Conservation (phyloP, 1,284 basidiomycete species). For the Pulveroboletus sp. region DNA sequence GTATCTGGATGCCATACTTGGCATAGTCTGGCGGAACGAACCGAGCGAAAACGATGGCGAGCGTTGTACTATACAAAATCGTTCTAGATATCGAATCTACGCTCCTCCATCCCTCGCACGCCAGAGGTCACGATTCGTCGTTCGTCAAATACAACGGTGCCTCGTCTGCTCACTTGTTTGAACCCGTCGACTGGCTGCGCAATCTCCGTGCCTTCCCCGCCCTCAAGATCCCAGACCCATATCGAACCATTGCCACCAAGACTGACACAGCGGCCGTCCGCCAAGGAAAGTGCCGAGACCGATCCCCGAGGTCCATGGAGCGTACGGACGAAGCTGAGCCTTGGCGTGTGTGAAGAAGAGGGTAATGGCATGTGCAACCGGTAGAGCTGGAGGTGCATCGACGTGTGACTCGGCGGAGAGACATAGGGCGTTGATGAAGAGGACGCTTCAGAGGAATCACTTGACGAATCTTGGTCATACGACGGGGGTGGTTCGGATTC, state of each 20-base stretch:
- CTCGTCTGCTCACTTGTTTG: conserved; percentile 31
- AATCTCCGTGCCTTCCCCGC: conserved; percentile 62
- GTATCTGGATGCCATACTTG: conserved; percentile 6
- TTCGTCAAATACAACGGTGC: conserved; percentile 71
- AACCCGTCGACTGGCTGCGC: conserved; percentile 30
- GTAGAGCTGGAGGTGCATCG: conserved; percentile 67
- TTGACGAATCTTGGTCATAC: conserved; percentile 17
- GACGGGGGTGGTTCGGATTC: conserved; percentile 1
- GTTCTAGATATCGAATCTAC: conserved; percentile 67
- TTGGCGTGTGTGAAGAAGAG: conserved; percentile 50
- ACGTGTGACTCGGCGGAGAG: conserved; percentile 46
- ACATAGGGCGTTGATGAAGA: conserved; percentile 33
- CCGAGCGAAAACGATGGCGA: neutral
- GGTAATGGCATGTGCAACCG: conserved; percentile 62
- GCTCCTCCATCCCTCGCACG: conserved; percentile 53
- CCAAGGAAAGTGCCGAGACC: conserved; percentile 65
- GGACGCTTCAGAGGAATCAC: conserved; percentile 26
- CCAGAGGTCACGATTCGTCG: conserved; percentile 63
- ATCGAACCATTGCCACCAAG: conserved; percentile 68
- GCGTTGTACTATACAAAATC: neutral
- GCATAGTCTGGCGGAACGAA: too few species aligned
- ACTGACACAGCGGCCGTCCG: conserved; percentile 79
- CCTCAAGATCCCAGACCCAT: conserved; percentile 84
- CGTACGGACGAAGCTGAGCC: conserved; percentile 69
- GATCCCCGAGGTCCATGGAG: conserved; percentile 67